Evolutionary conservation across 805 yeast species (phyloP), one percentile per base, ranked within the genome.

Genomic region (Pichia membranifaciens): DNA sequence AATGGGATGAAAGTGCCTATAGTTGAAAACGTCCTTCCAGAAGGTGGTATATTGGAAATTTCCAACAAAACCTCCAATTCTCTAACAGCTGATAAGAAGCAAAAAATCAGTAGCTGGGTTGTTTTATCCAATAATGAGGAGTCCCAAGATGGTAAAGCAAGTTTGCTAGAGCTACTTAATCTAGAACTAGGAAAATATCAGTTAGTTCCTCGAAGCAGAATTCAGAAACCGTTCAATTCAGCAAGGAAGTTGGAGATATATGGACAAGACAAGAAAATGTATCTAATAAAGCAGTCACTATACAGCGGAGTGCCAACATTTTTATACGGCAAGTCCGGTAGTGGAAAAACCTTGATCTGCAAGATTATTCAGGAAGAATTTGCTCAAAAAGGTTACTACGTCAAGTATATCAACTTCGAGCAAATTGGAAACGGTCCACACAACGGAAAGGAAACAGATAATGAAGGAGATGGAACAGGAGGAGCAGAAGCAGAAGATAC

Each of bases 321-420:
- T 45, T 57, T 90, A 0, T 74, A 79, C 54, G 98, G 97, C 0
- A 66, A 81, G 20, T 69, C 86, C 1, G 97, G 96, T 0, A 76
- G 87, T 51, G 98, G 98, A 0, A 91, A 91, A 60, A 69, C 93
- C 0, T 64, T 79, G 2, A 51, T 84, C 2, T 58, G 81, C 15
- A 62, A 70, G 3, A 67, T 72, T 22, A 59, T 84, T 0, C 56
- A 71, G 0, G 49, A 65, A 1, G 55, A 56, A 9, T 57, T 85
- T 6, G 50, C 58, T 8, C 44, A 61, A 1, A 61, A 71, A 33
- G 76, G 82, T 12, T 74, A 72, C 55, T 61, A 70, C 57, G 61
- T 81, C 28, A 72, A 74, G 54, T 57, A 71, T 50, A 63, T 85
- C 53, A 45, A 49, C 33, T 51, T 51, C 37, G 44, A 44, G 20